Conservation (phyloP, 1,139 yeast genomes). For the Pichia sp. region DNA sequence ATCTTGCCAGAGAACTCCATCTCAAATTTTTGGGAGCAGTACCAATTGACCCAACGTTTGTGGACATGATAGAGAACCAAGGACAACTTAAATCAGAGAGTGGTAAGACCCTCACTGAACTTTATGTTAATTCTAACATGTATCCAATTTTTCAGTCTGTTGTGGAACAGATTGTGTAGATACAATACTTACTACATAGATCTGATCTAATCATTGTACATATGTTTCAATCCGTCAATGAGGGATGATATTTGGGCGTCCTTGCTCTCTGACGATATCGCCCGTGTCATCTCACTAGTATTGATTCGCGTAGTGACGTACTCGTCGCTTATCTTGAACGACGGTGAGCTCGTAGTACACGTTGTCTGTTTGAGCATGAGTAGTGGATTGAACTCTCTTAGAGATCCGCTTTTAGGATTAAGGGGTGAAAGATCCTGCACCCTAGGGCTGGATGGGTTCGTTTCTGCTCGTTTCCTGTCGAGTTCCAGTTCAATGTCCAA, state of each 20-base stretch:
- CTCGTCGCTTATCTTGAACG: no score
- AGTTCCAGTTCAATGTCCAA: slow-evolving; percentile 20
- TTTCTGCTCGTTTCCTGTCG: slow-evolving; percentile 12
- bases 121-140: slow-evolving; percentile 35
- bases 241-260: not conserved
- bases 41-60: slow-evolving; percentile 91
- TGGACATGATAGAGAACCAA: slow-evolving; percentile 69
- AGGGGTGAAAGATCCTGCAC: no score
- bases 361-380: no score
- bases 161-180: slow-evolving; percentile 12
- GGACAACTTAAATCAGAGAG: slow-evolving; percentile 23
- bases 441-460: no score
- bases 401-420: no score
- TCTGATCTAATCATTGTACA: not conserved
- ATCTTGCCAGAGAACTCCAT: slow-evolving; percentile 51
- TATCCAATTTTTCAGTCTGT: slow-evolving; percentile 38
- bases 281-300: no score
- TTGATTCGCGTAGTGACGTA: no score
- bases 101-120: slow-evolving; percentile 21
- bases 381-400: no score
- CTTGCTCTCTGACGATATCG: no score
- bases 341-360: no score
- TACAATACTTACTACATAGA: not conserved
- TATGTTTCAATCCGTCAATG: slow-evolving; percentile 18
- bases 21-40: slow-evolving; percentile 75